Conservation (phyloP, 768 basidiomycete species). For the Exsudoporus frostii region DNA sequence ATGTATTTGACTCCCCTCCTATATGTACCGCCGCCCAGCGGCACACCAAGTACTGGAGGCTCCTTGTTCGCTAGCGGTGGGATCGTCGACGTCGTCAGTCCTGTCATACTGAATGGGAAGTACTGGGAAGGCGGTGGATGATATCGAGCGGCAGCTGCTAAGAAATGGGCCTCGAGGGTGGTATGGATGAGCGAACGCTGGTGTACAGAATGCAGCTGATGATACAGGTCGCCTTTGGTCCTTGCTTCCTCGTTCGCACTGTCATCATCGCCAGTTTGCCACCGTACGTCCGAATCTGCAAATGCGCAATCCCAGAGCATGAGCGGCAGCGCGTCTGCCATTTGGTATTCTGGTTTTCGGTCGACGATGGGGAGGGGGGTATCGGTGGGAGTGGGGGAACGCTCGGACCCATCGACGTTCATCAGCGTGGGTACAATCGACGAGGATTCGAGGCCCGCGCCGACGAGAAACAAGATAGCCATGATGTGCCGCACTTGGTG, state of each 20-base stretch:
- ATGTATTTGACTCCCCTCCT: conserved; percentile 61
- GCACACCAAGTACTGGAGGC: conserved; percentile 44
- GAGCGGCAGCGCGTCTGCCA: conserved; percentile 89
- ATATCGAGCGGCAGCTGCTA: conserved; percentile 49
- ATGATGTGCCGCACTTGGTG: conserved; percentile 97
- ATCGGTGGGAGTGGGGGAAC: background rate
- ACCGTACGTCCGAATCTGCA: conserved; percentile 58
- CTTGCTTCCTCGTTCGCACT: conserved; percentile 22
- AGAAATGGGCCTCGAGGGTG: conserved; percentile 63
- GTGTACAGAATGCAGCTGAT: conserved; percentile 51
- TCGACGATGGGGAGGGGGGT: conserved; percentile 49
- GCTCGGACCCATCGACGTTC: conserved; percentile 50
- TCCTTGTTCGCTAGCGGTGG: conserved; percentile 13
- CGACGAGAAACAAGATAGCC: conserved; percentile 86
- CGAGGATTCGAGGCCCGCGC: conserved; percentile 72
- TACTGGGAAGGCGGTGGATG: conserved; percentile 42
- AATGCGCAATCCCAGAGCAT: conserved; percentile 91
- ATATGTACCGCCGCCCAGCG: conserved; percentile 69
- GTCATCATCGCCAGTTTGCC: conserved; percentile 57
- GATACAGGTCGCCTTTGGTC: conserved; percentile 41
- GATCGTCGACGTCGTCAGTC: conserved; percentile 18
- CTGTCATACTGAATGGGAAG: conserved; percentile 36
- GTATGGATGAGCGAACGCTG: conserved; percentile 63
- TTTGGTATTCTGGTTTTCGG: conserved; percentile 85
- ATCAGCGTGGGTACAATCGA: conserved; percentile 68